Evolutionary conservation across 257 asterid species (phyloP).

Genomic region (Capsicum baccatum): DNA sequence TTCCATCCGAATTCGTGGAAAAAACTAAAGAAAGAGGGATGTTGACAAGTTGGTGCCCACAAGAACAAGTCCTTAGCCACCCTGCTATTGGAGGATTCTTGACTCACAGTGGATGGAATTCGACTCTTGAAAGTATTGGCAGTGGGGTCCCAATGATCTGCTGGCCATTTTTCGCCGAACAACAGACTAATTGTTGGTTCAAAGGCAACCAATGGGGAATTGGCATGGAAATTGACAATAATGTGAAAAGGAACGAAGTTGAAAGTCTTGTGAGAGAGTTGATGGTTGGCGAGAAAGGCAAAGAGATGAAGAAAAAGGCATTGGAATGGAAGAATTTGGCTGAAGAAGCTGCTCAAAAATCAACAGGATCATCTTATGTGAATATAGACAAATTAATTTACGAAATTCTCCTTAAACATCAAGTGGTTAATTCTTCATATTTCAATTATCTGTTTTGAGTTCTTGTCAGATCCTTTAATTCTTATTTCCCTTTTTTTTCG

Average conservation of each 20-base stretch:
- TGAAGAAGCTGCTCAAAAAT: too few relatives aligned
- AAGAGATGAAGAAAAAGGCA: too few relatives aligned
- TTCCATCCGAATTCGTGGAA: slow-evolving; percentile 30
- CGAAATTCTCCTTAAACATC: too few relatives aligned
- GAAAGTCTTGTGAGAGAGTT: slow-evolving; percentile 32
- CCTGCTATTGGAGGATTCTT: slow-evolving; percentile 28
- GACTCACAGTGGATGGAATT: slow-evolving; percentile 37
- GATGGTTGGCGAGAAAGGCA: not conserved
- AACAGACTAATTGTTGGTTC: slow-evolving; percentile 26
- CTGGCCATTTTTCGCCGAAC: slow-evolving; percentile 38
- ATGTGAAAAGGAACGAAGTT: slow-evolving; percentile 27
- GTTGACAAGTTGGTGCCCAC: slow-evolving; percentile 31
- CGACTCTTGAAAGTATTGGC: slow-evolving; percentile 28
- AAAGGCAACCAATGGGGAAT: not conserved
- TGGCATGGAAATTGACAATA: slow-evolving; percentile 31
- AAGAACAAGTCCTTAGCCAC: slow-evolving; percentile 30
- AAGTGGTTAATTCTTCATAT: too few relatives aligned
- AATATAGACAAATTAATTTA: too few relatives aligned
- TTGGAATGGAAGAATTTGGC: too few relatives aligned
- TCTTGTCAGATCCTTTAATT: not conserved
- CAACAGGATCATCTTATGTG: too few relatives aligned
- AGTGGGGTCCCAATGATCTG: slow-evolving; percentile 37
- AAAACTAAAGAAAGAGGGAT: slow-evolving; percentile 32
- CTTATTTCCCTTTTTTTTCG: not conserved
- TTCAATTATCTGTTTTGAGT: not conserved